phyloP scores from a whole-genome alignment of 805 yeast genomes.

The Lipomyces starkeyi region DNA sequence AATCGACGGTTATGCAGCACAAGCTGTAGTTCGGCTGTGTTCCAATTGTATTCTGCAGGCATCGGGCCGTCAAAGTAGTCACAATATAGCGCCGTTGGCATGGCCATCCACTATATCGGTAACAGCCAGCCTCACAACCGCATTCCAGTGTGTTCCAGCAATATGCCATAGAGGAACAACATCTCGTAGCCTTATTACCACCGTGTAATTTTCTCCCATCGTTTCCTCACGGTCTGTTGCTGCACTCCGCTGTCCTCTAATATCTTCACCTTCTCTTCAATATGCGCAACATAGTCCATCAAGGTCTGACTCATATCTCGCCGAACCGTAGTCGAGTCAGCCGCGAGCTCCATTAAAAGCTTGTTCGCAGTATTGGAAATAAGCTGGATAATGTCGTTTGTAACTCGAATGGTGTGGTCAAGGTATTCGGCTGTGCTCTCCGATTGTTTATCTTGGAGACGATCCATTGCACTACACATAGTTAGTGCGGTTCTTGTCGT shows the following conservation, averaged over 20 bases:
- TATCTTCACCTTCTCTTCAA: constrained; percentile 15
- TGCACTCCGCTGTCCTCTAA: constrained; percentile 11
- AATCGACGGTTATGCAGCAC: neutral
- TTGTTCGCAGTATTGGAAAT: constrained; percentile 26
- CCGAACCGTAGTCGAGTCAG: constrained; percentile 23
- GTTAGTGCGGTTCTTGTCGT: neutral
- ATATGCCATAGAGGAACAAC: neutral
- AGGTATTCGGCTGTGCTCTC: constrained; percentile 12
- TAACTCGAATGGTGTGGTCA: constrained; percentile 12
- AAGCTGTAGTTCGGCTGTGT: neutral
- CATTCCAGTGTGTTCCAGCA: too few species aligned
- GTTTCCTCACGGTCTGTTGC: constrained; percentile 8
- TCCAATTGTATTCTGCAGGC: neutral
- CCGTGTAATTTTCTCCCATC: constrained; percentile 23
- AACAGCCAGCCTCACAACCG: too few species aligned
- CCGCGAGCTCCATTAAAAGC: constrained; percentile 27
- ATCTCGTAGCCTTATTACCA: constrained; percentile 8
- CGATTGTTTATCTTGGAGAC: constrained; percentile 14
- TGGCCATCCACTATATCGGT: too few species aligned
- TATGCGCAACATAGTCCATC: constrained; percentile 17
- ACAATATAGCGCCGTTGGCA: too few species aligned
- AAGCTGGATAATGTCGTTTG: constrained; percentile 22
- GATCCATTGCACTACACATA: constrained; percentile 16
- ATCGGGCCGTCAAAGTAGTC: too few species aligned
- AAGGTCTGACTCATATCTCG: constrained; percentile 26